phyloP scores from a whole-genome alignment of 768 basidiomycete genomes.

The Pleurotus ostreatus region DNA sequence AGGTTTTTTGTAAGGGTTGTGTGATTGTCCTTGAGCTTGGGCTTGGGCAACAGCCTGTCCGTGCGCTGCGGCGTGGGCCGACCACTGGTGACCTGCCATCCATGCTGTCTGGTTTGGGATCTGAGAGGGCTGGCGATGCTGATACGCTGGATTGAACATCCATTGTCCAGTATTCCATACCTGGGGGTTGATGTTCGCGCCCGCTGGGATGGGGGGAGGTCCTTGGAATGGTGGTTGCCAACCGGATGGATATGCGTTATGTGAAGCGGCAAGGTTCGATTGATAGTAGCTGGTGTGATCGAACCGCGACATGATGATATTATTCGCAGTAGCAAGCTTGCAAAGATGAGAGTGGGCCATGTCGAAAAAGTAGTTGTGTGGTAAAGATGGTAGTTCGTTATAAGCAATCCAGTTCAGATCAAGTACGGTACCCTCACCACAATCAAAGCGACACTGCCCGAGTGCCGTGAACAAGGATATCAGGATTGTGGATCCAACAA shows the following conservation, averaged over 20 bases:
- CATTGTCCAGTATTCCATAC: slow-evolving; percentile 53
- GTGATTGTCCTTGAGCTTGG: slow-evolving; percentile 23
- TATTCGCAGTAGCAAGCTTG: not conserved
- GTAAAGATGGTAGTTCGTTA: not conserved
- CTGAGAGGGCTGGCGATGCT: slow-evolving; percentile 22
- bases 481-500: not conserved
- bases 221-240: slow-evolving; percentile 30
- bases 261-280: not conserved
- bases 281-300: not conserved
- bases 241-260: slow-evolving; percentile 7
- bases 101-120: slow-evolving; percentile 23
- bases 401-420: not conserved
- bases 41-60: slow-evolving; percentile 18
- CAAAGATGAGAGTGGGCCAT: slow-evolving; percentile 1
- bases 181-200: slow-evolving; percentile 36
- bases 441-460: not conserved
- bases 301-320: not conserved
- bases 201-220: slow-evolving; percentile 55
- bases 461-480: not conserved
- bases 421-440: not conserved
- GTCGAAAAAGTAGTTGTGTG: not conserved
- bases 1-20: slow-evolving; percentile 63
- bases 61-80: slow-evolving; percentile 19
- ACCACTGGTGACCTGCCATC: slow-evolving; percentile 14
- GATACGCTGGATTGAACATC: slow-evolving; percentile 44